Percentiles rank a stretch among this genome's conserved stretches.
These are phyloP conservation scores for Wickerhamomyces alni DNA, from an alignment of 805 yeast species.

Conservation along the genomic window DNA sequence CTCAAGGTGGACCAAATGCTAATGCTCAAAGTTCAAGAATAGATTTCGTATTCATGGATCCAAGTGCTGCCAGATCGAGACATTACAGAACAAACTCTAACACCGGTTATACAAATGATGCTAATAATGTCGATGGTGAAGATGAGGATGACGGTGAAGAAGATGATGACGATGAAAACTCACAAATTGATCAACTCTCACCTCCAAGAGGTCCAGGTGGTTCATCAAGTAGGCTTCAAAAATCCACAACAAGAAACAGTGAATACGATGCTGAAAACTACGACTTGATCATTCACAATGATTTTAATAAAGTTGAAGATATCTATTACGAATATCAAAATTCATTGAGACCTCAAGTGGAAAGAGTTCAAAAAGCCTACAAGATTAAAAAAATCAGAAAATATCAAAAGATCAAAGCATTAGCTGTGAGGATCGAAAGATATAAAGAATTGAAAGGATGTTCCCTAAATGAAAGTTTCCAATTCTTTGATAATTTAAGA, in stretches of 20 bases:
- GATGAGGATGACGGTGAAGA: slow-evolving; percentile 12
- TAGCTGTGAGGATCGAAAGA: slow-evolving; percentile 29
- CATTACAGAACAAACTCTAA: slow-evolving; percentile 18
- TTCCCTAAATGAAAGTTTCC: slow-evolving; percentile 23
- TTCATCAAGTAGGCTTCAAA: slow-evolving; percentile 14
- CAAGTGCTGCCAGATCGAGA: slow-evolving; percentile 19
- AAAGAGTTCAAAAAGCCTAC: slow-evolving; percentile 27
- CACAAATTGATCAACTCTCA: slow-evolving; percentile 14
- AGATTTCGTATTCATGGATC: slow-evolving; percentile 26
- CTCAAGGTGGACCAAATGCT: slow-evolving; percentile 7
- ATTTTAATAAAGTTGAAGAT: slow-evolving; percentile 26
- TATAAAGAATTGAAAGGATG: slow-evolving; percentile 23
- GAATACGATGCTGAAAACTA: slow-evolving; percentile 24
- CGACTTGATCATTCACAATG: slow-evolving; percentile 26
- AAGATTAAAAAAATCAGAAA: slow-evolving; percentile 31
- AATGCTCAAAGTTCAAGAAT: slow-evolving; percentile 17
- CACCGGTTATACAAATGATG: not conserved
- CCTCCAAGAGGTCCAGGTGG: slow-evolving; percentile 10
- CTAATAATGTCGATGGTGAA: slow-evolving; percentile 9
- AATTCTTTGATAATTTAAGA: slow-evolving; percentile 26
- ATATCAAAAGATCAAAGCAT: slow-evolving; percentile 31
- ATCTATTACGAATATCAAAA: slow-evolving; percentile 28
- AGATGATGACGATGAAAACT: slow-evolving; percentile 9
- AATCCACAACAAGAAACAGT: slow-evolving; percentile 17
- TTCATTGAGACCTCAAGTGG: slow-evolving; percentile 27